Conservation (phyloP, 2,329 filamentous ascomycete species). For the Dactylella cylindrospora region DNA sequence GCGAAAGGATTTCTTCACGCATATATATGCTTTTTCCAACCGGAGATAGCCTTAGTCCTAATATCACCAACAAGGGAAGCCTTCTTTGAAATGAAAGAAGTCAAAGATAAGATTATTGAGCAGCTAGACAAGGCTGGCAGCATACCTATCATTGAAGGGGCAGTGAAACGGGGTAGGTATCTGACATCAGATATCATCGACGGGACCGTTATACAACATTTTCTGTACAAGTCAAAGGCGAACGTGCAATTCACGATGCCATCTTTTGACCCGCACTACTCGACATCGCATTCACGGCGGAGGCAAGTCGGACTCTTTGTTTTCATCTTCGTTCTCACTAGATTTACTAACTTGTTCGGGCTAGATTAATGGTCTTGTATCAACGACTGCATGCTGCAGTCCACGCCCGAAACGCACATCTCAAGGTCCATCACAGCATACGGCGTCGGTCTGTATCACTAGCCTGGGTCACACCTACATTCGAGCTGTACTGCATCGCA, state of each 20-base stretch:
- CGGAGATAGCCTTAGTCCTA: conserved; percentile 85
- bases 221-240: conserved; percentile 88
- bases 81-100: conserved; percentile 82
- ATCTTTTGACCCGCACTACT: conserved; percentile 71
- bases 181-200: conserved; percentile 71
- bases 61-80: conserved; percentile 91
- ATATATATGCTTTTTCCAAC: conserved; percentile 94
- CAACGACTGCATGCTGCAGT: conserved; percentile 78
- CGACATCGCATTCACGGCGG: conserved; percentile 62
- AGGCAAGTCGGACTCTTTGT: conserved; percentile 59
- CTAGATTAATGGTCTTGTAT: conserved; percentile 76
- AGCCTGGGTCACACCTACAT: conserved; percentile 86
- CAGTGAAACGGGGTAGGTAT: conserved; percentile 71
- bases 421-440: conserved; percentile 82
- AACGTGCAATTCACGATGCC: conserved; percentile 98
- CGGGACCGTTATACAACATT: conserved; percentile 79
- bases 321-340: conserved; percentile 35
- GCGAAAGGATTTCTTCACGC: conserved; percentile 96
- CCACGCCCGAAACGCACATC: conserved; percentile 73
- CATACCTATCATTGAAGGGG: conserved; percentile 71
- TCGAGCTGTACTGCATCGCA: conserved; percentile 95
- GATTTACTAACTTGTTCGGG: conserved; percentile 35
- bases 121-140: conserved; percentile 75
- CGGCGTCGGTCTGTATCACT: conserved; percentile 75
- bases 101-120: conserved; percentile 64